A percentile compares a stretch with the other conserved stretches of the same genome.
Evolutionary conservation across 2,329 filamentous ascomycete genomes (phyloP).

Genomic region (Beauveria bassiana): DNA sequence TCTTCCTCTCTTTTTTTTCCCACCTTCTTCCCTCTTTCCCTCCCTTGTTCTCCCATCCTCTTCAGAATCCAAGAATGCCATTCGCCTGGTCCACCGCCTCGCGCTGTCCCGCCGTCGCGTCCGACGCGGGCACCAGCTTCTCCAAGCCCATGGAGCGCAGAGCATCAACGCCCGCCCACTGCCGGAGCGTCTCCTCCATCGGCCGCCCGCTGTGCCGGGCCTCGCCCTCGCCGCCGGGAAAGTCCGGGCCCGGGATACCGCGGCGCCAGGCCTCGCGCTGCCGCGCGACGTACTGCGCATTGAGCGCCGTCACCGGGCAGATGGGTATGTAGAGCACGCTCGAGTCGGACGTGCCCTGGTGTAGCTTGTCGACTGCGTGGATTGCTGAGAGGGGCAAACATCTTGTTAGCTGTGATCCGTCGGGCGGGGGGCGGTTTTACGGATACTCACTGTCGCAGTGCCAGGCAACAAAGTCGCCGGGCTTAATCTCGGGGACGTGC

Average conservation of each 20-base stretch:
- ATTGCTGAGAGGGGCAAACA: conserved; percentile 34
- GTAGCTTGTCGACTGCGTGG: conserved; percentile 76
- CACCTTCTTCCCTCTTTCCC: neutral
- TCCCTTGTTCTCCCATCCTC: neutral
- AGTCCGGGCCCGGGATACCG: conserved; percentile 63
- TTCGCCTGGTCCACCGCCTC: conserved; percentile 35
- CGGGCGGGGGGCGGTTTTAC: neutral
- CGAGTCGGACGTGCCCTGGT: conserved; percentile 64
- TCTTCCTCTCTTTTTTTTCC: neutral
- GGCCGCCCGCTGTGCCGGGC: conserved; percentile 41
- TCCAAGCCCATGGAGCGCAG: conserved; percentile 39
- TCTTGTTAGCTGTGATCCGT: conserved; percentile 10
- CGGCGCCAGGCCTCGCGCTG: conserved; percentile 64
- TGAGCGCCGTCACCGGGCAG: conserved; percentile 69
- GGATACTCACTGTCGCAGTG: conserved; percentile 61
- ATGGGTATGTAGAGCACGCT: conserved; percentile 86
- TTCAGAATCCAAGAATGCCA: conserved; percentile 33
- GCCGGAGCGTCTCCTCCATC: conserved; percentile 29
- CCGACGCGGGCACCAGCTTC: conserved; percentile 22
- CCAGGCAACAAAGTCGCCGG: conserved; percentile 77
- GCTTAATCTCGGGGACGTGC: conserved; percentile 57
- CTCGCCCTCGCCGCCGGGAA: conserved; percentile 65
- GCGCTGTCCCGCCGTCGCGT: conserved; percentile 27
- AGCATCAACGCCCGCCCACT: conserved; percentile 25
- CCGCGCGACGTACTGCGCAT: conserved; percentile 60